Evolutionary conservation across 306 rosid genomes (phyloP).

Genomic region (Pterocarpus santalinus): DNA sequence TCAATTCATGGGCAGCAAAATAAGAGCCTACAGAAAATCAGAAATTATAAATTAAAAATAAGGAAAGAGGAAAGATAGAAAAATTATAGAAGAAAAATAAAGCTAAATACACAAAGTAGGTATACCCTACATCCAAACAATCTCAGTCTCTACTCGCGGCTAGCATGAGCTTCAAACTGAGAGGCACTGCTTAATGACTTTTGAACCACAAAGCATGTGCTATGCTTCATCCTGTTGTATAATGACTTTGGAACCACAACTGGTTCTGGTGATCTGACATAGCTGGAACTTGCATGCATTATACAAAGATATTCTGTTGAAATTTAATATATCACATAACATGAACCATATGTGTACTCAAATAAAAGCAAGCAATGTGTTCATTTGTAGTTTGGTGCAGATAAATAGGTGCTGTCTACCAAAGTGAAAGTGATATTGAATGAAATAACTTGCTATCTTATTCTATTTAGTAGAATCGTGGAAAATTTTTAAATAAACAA

Average conservation of each 20-base stretch:
- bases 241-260: conserved; percentile 49
- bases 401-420: background rate
- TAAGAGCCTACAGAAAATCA: conserved; percentile 3
- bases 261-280: conserved; percentile 64
- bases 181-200: conserved; percentile 92
- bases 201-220: conserved; percentile 57
- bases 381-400: conserved; percentile 5
- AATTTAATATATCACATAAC: conserved; percentile 1
- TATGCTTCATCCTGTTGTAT: conserved; percentile 58
- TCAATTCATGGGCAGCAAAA: conserved; percentile 10
- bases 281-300: conserved; percentile 1
- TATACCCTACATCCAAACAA: background rate
- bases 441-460: conserved; percentile 4
- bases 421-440: background rate
- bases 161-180: conserved; percentile 95
- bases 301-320: background rate
- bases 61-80: background rate
- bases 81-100: background rate
- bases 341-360: background rate
- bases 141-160: conserved; percentile 71
- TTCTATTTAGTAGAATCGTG: background rate
- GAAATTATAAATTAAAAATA: background rate
- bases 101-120: conserved; percentile 23
- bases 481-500: too few relatives aligned
- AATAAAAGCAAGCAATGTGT: background rate